Base-by-base conservation (phyloP, 2,329 filamentous ascomycete genomes). In the Colletotrichum sidae region DNA sequence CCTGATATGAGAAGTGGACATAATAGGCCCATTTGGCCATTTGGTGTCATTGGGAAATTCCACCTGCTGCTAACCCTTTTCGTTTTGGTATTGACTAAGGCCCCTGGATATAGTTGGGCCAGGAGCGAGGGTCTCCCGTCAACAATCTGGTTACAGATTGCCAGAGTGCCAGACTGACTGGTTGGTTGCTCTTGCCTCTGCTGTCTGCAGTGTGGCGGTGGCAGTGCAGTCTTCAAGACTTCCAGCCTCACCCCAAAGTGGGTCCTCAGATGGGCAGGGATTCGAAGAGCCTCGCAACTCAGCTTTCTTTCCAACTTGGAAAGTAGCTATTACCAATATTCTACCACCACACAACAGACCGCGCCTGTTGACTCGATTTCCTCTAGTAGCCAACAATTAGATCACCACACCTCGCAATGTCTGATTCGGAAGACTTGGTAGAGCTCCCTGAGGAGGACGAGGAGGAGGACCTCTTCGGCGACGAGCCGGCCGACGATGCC, bases 391-490 rank as follows among this genome's bases (percentile, higher is more conserved):
- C 12, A 9, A 9, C 6, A 8, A 41, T 25, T 45, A 15, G n/a
- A 15, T 10, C 2, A 17, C 10, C 2, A n/a, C 34, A 8, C 13
- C 13, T 45, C 38, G 10, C 47, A 52, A 88, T 88, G 85, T 88
- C 85, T 15, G 85, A 87, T 70, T 85, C 84, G 1, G 86, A 88
- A 68, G 85, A 86, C 58, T 77, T 78, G 58, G 75, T 85, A 70
- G 83, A 86, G 58, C 70, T 78, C 54, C 77, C 79, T 63, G 79
- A 86, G 61, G 85, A 87, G 60, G 84, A 84, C 54, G 85, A 80
- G 62, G 87, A 81, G 63, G 87, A 88, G 72, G 88, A 90, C 72
- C 81, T 90, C 50, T 90, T 90, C 67, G 88, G 87, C 56, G 86
- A 88, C 62, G 86, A 84, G 55, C 58, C 47, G 11, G 85, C 80